Evolutionary conservation across 257 asterid species (phyloP).

Genomic region (Oldenlandia corymbosa): DNA sequence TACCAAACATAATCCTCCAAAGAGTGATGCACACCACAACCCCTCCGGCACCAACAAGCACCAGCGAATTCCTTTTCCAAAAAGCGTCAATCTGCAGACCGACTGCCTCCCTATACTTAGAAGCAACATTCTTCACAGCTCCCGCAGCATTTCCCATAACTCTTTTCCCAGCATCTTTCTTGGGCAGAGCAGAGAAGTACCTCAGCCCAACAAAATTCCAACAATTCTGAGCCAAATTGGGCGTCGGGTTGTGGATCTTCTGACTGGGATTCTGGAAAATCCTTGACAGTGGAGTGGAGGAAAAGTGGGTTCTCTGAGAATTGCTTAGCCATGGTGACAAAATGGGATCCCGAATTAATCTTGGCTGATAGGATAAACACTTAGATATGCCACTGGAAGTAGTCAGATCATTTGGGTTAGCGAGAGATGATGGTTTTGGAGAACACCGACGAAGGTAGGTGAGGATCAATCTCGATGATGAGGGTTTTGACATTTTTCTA

Average conservation of each 20-base stretch:
- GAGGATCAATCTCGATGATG: constrained; percentile 48
- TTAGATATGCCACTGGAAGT: constrained; percentile 39
- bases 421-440: constrained; percentile 37
- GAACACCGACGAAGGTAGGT: constrained; percentile 40
- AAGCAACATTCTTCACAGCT: constrained; percentile 35
- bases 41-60: constrained; percentile 70
- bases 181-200: constrained; percentile 35
- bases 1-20: constrained; percentile 83
- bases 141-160: constrained; percentile 37
- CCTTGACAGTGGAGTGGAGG: constrained; percentile 35
- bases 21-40: constrained; percentile 68
- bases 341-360: constrained; percentile 30
- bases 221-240: constrained; percentile 13
- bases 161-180: constrained; percentile 34
- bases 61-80: constrained; percentile 75
- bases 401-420: constrained; percentile 17
- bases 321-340: constrained; percentile 33
- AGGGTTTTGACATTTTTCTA: constrained; percentile 54
- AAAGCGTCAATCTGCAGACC: constrained; percentile 80
- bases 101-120: constrained; percentile 62
- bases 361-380: constrained; percentile 33
- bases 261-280: constrained; percentile 20
- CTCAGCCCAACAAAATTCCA: constrained; percentile 44
- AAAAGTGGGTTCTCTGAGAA: constrained; percentile 37
- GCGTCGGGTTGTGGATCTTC: constrained; percentile 26